phyloP scores from a whole-genome alignment of 148 eudicot species.

The Pouteria glomerata region DNA sequence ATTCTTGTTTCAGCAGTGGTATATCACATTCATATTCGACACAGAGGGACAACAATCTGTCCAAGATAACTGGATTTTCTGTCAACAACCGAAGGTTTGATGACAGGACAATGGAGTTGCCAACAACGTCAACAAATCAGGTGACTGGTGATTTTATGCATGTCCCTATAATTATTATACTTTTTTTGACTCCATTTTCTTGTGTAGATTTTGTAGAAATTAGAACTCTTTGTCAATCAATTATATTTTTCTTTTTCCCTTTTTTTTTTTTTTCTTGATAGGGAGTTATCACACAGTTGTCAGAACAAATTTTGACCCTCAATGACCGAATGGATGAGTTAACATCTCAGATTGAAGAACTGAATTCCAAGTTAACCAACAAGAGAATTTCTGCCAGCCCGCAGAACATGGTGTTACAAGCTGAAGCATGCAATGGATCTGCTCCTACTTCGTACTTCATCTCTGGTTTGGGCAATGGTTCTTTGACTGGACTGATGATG shows the following conservation, averaged over 20 bases:
- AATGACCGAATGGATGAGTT: constrained; percentile 89
- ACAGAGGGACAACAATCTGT: constrained; percentile 45
- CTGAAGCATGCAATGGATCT: constrained; percentile 74
- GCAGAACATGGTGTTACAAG: constrained; percentile 40
- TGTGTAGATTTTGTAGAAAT: background rate
- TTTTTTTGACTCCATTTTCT: background rate
- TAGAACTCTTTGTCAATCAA: background rate
- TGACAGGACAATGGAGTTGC: constrained; percentile 44
- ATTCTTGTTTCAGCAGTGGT: constrained; percentile 34
- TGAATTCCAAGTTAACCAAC: constrained; percentile 51
- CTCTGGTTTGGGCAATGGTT: constrained; percentile 67
- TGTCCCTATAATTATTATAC: background rate
- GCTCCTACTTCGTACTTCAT: constrained; percentile 74
- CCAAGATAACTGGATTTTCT: constrained; percentile 43
- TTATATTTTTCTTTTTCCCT: background rate
- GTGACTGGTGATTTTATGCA: constrained; percentile 38
- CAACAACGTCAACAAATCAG: constrained; percentile 42
- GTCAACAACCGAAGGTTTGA: constrained; percentile 40
- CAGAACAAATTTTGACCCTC: constrained; percentile 80
- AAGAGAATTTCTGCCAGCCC: constrained; percentile 44
- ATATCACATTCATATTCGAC: constrained; percentile 70
- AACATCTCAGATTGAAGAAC: constrained; percentile 66
- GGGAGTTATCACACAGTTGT: constrained; percentile 61
- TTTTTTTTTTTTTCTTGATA: constrained; percentile 8
- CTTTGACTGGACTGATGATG: constrained; percentile 50